Evolutionary conservation across 441 rosid genomes (phyloP), one percentile per base, ranked within the genome.

Genomic region (Adansonia gregorii): DNA sequence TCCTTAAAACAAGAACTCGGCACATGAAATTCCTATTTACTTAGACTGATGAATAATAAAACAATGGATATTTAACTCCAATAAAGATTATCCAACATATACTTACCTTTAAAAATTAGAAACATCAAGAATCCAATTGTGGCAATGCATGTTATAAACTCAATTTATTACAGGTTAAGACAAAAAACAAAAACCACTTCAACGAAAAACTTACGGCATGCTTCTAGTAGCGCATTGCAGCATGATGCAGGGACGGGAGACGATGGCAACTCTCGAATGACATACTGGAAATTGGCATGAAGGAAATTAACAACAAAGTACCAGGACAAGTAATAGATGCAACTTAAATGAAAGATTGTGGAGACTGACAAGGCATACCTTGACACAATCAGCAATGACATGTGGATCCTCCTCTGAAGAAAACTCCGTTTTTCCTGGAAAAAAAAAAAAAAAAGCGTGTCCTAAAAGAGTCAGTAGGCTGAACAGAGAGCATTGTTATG

Each of bases 241-340:
- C 99, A 97, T 58, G 98, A 92, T 83, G 99, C 97, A 74, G 99
- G 99, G 77, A 97, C 97, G 4, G 99, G 98, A 83, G 98, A 92
- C 70, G 99, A 97, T 66, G 99, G 98, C 90, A 97, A 82, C 81
- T 97, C 99, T 20, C 99, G 93, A 67, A 94, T 86, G 80, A 97
- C 86, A 87, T 90, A 97, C 99, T 97, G 92, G 66, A 75, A 81
- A 76, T 78, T 76, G 82, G 76, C 39, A 71, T 76, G 65, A 67
- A 81, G 59, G 73, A 61, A 9, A 79, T 75, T 63, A 77, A 52
- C 59, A 76, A 80, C 64, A 81, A 73, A 76, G 67, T 46, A 80
- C 65, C 59, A 75, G 49, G 46, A 65, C 51, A 73, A 81, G 9
- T 68, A 24, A 55, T 74, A 41, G 78, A 46, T 39, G 68, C 45